A percentile compares a stretch with the other conserved stretches of the same genome.
phyloP scores from a whole-genome alignment of 2,329 filamentous ascomycete genomes.

The Pestalotiopsis sp. region DNA sequence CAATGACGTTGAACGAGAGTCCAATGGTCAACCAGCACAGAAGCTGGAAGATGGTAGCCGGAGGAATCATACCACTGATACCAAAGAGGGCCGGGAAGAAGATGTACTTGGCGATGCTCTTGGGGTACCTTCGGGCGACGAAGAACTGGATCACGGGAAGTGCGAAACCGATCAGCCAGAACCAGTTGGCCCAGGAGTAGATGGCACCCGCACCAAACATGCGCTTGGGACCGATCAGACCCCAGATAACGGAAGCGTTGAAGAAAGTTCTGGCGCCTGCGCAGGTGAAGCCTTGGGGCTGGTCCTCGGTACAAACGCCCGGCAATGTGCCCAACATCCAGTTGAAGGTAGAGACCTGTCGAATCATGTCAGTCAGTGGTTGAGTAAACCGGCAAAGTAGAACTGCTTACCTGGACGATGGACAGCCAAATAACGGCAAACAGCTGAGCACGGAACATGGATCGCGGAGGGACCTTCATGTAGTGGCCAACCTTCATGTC shows the following conservation, averaged over 20 bases:
- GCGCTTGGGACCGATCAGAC: constrained; percentile 58
- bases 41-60: constrained; percentile 48
- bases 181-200: constrained; percentile 54
- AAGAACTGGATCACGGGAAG: constrained; percentile 53
- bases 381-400: not conserved
- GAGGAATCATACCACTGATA: constrained; percentile 51
- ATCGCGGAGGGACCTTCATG: constrained; percentile 49
- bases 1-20: constrained; percentile 56
- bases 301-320: constrained; percentile 51
- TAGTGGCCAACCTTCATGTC: constrained; percentile 57
- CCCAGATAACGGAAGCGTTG: constrained; percentile 61
- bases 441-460: constrained; percentile 30
- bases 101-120: constrained; percentile 49
- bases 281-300: constrained; percentile 57
- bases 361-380: not conserved
- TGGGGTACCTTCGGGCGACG: constrained; percentile 50
- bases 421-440: constrained; percentile 43
- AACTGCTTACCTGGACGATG: constrained; percentile 31
- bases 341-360: constrained; percentile 37
- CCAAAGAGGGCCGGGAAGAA: constrained; percentile 58
- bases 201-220: constrained; percentile 50
- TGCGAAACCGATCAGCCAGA: constrained; percentile 56
- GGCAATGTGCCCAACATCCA: constrained; percentile 49
- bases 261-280: constrained; percentile 62
- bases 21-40: constrained; percentile 40